Base-by-base conservation (phyloP, 2,329 filamentous ascomycete species). In the Fusarium vanettenii region DNA sequence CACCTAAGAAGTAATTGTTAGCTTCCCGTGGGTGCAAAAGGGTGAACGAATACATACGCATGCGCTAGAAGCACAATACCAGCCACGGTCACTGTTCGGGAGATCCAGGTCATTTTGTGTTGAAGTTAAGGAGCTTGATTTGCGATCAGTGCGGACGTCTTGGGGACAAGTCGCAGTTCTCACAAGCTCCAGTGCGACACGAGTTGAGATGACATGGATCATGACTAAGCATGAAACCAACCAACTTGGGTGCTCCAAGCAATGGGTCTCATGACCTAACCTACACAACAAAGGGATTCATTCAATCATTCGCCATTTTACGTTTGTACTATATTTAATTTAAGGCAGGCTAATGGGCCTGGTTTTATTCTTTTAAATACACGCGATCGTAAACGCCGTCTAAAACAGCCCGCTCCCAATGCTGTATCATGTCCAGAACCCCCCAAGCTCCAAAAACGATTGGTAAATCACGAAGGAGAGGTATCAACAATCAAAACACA, bases 41-140 rank as follows among this genome's bases (percentile, higher is more conserved):
- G 70, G 39, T 64, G 29, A 37, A 6, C 16, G 29, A 22, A 43
- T 31, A 59, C 94, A 84, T 92, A 98, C 96, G 95, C 94, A 84
- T 98, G 96, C 55, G 92, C 91, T 20, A 98, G 89, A 75, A 98
- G 89, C 65, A 97, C 77, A 14, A 96, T 87, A 74, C 96, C 96
- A 69, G 95, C 84, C 68, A 91, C 83, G 70, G 94, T 95, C 70
- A 95, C 87, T 5, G 91, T 83, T 73, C 90, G 92, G 25, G 94
- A 93, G 73, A 94, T 83, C 86, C 93, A 90, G 66, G 91, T 90
- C 94, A 97, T 96, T 61, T 73, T 81, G 69, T 31, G 52, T 48
- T 50, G 57, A 52, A 45, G 48, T 50, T 64, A 55, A 62, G 43
- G 48, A 60, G 61, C 66, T 62, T 65, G 66, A 55, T 57, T 59